A percentile compares a stretch with the other conserved stretches of the same genome.
These are phyloP conservation scores for Plasmodium cynomolgi DNA, from an alignment of 169 alveolate species.

Conservation along the genomic window DNA sequence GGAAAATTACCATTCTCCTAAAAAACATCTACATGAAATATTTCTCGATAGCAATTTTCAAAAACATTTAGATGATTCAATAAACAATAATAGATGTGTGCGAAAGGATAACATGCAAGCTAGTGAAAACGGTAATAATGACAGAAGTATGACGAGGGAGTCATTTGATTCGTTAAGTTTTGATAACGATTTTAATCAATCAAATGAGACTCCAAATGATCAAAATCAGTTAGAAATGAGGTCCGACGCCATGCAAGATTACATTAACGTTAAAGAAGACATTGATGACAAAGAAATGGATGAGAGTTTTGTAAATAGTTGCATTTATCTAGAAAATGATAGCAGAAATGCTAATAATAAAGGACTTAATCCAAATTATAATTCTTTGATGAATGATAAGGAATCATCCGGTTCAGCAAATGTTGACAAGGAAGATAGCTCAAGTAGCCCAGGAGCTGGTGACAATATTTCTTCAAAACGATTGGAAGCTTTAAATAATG, in stretches of 20 bases:
- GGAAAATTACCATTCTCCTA: not conserved
- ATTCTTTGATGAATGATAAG: not conserved
- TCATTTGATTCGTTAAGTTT: not conserved
- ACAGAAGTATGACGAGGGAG: not conserved
- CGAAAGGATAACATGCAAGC: not conserved
- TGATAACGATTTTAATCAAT: not conserved
- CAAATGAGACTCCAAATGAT: not conserved
- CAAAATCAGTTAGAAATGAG: not conserved
- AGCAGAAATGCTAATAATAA: not conserved
- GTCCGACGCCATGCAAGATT: not conserved
- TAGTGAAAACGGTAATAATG: not conserved
- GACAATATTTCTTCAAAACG: not conserved
- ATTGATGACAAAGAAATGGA: not conserved
- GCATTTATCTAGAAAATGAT: not conserved
- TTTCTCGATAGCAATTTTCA: not conserved
- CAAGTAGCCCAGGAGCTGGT: not conserved
- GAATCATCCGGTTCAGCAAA: not conserved
- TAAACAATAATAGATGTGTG: not conserved
- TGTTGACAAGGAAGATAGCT: not conserved
- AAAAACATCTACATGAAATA: not conserved
- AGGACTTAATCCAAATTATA: not conserved
- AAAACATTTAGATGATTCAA: not conserved
- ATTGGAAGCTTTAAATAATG: not conserved
- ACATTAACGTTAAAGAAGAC: not conserved
- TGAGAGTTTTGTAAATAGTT: not conserved